Evolutionary conservation across 805 yeast species (phyloP).

Genomic region (Candida berthetii): DNA sequence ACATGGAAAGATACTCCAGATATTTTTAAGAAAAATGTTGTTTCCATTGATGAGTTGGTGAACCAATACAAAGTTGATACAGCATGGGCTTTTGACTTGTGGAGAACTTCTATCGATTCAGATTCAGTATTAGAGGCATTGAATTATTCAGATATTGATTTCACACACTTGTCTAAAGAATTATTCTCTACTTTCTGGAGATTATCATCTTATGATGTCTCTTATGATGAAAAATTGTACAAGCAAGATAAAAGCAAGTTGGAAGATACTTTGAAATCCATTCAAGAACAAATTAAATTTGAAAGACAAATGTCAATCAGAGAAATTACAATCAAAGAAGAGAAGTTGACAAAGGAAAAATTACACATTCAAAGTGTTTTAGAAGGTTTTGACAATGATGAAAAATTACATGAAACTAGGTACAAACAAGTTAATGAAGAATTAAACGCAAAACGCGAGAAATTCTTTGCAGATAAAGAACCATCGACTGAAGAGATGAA

Average conservation of each 20-base stretch:
- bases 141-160: conserved; percentile 15
- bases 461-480: conserved; percentile 31
- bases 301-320: conserved; percentile 16
- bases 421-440: conserved; percentile 18
- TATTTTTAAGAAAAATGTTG: conserved; percentile 27
- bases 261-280: conserved; percentile 11
- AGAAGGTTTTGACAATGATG: conserved; percentile 30
- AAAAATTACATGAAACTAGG: conserved; percentile 37
- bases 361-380: conserved; percentile 18
- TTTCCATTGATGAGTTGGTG: conserved; percentile 35
- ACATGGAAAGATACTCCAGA: conserved; percentile 30
- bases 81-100: conserved; percentile 70
- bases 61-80: conserved; percentile 38
- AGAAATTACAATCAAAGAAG: conserved; percentile 18
- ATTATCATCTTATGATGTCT: conserved; percentile 64
- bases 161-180: conserved; percentile 25
- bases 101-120: conserved; percentile 48
- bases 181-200: conserved; percentile 70
- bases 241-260: conserved; percentile 36
- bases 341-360: conserved; percentile 17
- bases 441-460: conserved; percentile 23
- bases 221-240: conserved; percentile 45
- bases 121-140: conserved; percentile 12
- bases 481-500: conserved; percentile 17
- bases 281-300: neutral